Evolutionary conservation across 257 asterid genomes (phyloP), one percentile per base, ranked within the genome.

Genomic region (Salvia splendens): DNA sequence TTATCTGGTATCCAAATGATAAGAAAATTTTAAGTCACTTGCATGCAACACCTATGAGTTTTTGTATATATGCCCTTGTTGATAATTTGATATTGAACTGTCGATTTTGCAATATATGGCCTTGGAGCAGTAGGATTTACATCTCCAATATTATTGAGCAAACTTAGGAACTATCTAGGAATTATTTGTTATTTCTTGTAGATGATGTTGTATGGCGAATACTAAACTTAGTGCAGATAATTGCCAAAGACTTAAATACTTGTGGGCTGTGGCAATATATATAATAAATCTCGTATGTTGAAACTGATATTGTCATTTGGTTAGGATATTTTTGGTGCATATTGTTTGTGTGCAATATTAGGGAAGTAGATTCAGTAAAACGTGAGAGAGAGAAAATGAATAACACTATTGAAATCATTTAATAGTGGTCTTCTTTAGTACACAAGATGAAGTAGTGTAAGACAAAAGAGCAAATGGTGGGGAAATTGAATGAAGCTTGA

Each of bases 1-100:
- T 24, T 46, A 30, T 45, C 61, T 73, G 24, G 63, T 51, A 56
- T 11, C 40, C 28, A 17, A 51, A 43, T 11, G 41, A 57, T 47
- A 28, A 73, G 33, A 57, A 35, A 11, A 8, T 24, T 65, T 56
- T 33, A 52, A 50, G 42, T 73, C 54, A 45, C 28, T 35, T 60
- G 67, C 38, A 17, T 49, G 28, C 7, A 5, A 12, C 32, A 12
- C 59, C 8, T 15, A 20, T 69, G 15, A 24, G 30, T 24, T 24
- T 24, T 24, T 24, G 30, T 24, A 24, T 20, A 55, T 53, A 16
- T n/a, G 61, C 51, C 16, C 32, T 36, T 28, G 35, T 48, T 12
- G 49, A 35, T 32, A 47, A 11, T 38, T 48, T 12, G 49, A 35
- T 32, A 47, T 16, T 38, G 7, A 46, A 41, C 8, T 68, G 9